Base-by-base conservation (phyloP, 768 basidiomycete genomes). In the Fomitopsis pulvina region DNA sequence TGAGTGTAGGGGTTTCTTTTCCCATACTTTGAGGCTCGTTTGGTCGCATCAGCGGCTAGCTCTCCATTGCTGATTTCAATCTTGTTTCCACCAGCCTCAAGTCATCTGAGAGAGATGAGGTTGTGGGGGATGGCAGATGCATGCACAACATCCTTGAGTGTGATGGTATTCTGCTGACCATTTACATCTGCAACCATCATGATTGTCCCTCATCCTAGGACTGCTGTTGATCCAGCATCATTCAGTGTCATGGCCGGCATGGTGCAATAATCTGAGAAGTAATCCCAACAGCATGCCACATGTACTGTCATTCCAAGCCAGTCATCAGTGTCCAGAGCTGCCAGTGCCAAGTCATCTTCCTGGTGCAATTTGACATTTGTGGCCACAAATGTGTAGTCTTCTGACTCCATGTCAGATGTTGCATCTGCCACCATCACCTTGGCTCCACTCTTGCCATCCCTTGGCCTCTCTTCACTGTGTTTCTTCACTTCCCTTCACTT, bases 211-310 rank as follows among this genome's bases (percentile, higher is more conserved):
- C 53, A 48, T 9, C 55, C 58, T 1, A 55, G 48, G 11, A 49
- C 37, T 14, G 52, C 45, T 9, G 55, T 54, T n/a, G 30, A 16
- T 8, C 55, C 55, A 8, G 51, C 57, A 14, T 52, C 57, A 7
- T 41, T 39, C 26, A 57, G 27, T 11, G 34, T 44, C 5, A 27
- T 14, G 8, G 51, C 54, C 14, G 52, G 42, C 0, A 42, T 48
- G 9, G n/a, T 26, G 26, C 27, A 39, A 29, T 51, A 57, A 4
- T 37, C 22, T 16, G 37, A 7, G 52, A 60, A 53, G 3, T 38
- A 1, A n/a, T 44, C 41, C 8, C 27, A 37, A 21, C 45, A n/a
- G 24, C 32, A 30, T 18, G 20, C 27, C 11, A 60, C 7, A 47
- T 28, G 24, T 30, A 14, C 26, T 37, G 51, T 46, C 4, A 52